Conservation (phyloP, 2,329 filamentous ascomycete genomes). For the Talaromyces islandicus region DNA sequence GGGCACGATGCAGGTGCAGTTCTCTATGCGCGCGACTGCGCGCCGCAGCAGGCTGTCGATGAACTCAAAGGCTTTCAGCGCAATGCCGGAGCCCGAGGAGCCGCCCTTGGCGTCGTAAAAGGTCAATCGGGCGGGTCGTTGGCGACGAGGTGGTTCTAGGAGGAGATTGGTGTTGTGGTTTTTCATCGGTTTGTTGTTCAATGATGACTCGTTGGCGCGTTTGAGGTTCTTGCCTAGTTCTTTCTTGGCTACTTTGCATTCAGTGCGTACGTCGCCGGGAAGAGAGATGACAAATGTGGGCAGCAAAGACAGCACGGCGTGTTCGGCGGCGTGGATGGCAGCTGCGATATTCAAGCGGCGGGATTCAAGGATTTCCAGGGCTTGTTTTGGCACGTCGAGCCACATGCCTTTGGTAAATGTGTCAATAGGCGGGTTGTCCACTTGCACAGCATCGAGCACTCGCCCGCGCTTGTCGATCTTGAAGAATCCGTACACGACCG, state of each 20-base stretch:
- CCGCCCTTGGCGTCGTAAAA: constrained; percentile 97
- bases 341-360: constrained; percentile 74
- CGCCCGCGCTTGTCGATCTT: constrained; percentile 83
- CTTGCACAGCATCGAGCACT: constrained; percentile 84
- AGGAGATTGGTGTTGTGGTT: no score
- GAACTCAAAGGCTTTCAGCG: constrained; percentile 90
- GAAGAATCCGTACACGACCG: constrained; percentile 93
- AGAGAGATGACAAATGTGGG: constrained; percentile 86
- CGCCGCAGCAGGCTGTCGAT: constrained; percentile 70
- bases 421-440: constrained; percentile 88
- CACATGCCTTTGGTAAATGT: constrained; percentile 86
- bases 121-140: constrained; percentile 79
- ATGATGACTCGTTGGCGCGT: constrained; percentile 22
- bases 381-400: constrained; percentile 78
- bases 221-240: constrained; percentile 65
- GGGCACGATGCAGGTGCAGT: constrained; percentile 60
- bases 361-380: constrained; percentile 70
- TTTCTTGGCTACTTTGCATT: constrained; percentile 85
- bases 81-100: constrained; percentile 74
- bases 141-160: constrained; percentile 47
- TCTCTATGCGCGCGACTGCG: constrained; percentile 69
- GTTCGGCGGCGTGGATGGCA: constrained; percentile 90
- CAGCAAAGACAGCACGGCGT: constrained; percentile 79
- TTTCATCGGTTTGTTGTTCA: constrained; percentile 1
- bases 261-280: constrained; percentile 86